Percentiles rank a stretch among this genome's conserved stretches.
phyloP scores from a whole-genome alignment of 345 rosid species.

The Abelmoschus esculentus region DNA sequence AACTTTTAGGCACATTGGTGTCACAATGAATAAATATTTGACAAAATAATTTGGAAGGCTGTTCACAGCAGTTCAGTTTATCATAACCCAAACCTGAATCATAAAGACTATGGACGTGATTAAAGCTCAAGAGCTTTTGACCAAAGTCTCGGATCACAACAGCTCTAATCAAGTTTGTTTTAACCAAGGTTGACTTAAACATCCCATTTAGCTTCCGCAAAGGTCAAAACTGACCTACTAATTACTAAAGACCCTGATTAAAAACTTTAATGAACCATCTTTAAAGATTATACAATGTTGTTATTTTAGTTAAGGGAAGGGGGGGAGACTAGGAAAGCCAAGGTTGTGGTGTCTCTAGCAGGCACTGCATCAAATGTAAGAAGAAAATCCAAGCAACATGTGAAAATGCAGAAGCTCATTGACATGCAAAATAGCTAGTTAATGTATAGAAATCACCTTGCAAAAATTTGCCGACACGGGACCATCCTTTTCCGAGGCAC shows the following conservation, averaged over 20 bases:
- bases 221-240: not conserved
- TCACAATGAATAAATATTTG: not conserved
- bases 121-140: not conserved
- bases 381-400: not conserved
- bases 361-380: not conserved
- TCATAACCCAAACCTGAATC: not conserved
- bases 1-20: not conserved
- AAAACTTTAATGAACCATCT: not conserved
- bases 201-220: not conserved
- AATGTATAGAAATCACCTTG: constrained; percentile 32
- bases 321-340: not conserved
- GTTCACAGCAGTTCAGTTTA: not conserved
- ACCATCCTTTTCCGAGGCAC: constrained; percentile 56
- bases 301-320: not conserved
- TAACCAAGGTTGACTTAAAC: not conserved
- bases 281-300: not conserved
- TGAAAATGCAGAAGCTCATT: not conserved
- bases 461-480: constrained; percentile 40
- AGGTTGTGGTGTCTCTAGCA: not conserved
- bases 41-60: not conserved
- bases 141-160: not conserved
- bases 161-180: not conserved
- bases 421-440: constrained; percentile 3
- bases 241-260: not conserved
- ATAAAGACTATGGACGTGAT: not conserved